Evolutionary conservation across 345 rosid genomes (phyloP).

Genomic region (Hibiscus trionum): DNA sequence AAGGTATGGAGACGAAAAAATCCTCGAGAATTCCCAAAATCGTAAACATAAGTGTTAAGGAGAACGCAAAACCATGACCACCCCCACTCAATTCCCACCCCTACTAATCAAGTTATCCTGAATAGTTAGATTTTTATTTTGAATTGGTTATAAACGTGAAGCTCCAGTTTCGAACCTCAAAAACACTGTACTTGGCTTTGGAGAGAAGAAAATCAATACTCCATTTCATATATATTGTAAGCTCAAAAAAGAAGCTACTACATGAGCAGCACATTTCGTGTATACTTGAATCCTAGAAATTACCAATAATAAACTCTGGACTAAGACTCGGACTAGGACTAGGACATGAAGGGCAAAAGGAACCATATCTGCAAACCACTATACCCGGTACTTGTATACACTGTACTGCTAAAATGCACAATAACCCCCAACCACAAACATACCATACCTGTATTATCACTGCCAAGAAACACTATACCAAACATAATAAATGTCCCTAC

Average conservation of each 20-base stretch:
- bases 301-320: neutral
- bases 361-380: slow-evolving; percentile 18
- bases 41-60: too few species aligned
- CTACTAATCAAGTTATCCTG: neutral
- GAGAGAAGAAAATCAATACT: neutral
- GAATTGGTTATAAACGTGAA: neutral
- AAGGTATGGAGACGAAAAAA: too few species aligned
- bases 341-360: neutral
- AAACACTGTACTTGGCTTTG: too few species aligned
- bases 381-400: slow-evolving; percentile 33
- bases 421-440: slow-evolving; percentile 21
- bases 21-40: too few species aligned
- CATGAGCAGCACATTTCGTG: neutral
- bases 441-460: slow-evolving; percentile 16
- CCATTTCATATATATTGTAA: neutral
- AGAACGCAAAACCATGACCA: too few species aligned
- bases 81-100: too few species aligned
- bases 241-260: neutral
- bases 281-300: neutral
- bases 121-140: too few species aligned
- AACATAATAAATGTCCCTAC: slow-evolving; percentile 6
- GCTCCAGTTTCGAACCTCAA: neutral
- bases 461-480: slow-evolving; percentile 11
- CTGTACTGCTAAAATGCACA: slow-evolving; percentile 43
- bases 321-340: too few species aligned